Evolutionary conservation across 164 flowering plant species (phyloP).

Genomic region (Berberis thunbergii): DNA sequence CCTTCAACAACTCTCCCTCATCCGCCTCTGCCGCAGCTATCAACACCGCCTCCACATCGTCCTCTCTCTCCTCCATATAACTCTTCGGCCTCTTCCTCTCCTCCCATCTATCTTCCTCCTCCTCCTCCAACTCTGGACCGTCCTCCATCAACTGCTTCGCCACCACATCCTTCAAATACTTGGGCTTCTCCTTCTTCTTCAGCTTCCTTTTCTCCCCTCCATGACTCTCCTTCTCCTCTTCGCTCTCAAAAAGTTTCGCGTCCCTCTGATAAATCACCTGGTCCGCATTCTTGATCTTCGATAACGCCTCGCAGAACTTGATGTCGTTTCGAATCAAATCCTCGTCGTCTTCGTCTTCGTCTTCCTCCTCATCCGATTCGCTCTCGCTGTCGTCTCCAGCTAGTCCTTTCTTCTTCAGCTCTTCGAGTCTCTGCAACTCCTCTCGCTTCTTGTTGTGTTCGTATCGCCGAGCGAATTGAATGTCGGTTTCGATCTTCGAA

Average conservation of each 20-base stretch:
- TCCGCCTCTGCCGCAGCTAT: slow-evolving; percentile 20
- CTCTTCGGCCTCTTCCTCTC: slow-evolving; percentile 21
- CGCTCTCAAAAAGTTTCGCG: slow-evolving; percentile 31
- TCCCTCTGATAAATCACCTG: slow-evolving; percentile 46
- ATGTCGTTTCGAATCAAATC: slow-evolving; percentile 18
- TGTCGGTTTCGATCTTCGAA: slow-evolving; percentile 48
- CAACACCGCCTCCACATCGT: slow-evolving; percentile 14
- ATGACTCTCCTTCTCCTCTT: slow-evolving; percentile 12
- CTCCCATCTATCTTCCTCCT: slow-evolving; percentile 14
- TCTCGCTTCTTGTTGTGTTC: slow-evolving; percentile 83
- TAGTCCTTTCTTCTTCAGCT: slow-evolving; percentile 51
- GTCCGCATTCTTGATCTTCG: slow-evolving; percentile 55
- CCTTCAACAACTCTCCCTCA: slow-evolving; percentile 46
- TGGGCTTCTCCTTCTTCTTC: slow-evolving; percentile 29
- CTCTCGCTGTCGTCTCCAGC: slow-evolving; percentile 16
- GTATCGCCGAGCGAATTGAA: slow-evolving; percentile 48
- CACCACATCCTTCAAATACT: slow-evolving; percentile 76
- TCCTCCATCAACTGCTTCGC: slow-evolving; percentile 66
- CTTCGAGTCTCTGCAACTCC: slow-evolving; percentile 57
- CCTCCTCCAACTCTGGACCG: slow-evolving; percentile 51
- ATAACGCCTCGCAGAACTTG: slow-evolving; percentile 39
- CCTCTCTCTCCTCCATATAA: slow-evolving; percentile 67
- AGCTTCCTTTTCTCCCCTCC: slow-evolving; percentile 7
- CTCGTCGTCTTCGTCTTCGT: slow-evolving; percentile 1
- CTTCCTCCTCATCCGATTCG: slow-evolving; percentile 21